Conservation (phyloP, 2,329 filamentous ascomycete genomes). For the Capronia americana region DNA sequence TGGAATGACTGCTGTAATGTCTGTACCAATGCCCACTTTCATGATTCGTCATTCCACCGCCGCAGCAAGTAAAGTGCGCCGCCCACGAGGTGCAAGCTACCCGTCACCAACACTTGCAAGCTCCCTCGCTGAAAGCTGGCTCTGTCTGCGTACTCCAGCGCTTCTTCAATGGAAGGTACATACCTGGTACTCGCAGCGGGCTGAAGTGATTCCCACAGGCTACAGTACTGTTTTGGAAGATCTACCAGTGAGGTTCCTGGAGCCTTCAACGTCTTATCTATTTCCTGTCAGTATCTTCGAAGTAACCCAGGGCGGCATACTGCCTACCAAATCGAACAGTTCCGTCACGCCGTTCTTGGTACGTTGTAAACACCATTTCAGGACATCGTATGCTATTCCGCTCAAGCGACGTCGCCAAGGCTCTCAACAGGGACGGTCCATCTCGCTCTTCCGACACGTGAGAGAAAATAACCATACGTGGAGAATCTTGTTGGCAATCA, state of each 20-base stretch:
- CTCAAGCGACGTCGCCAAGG: background rate
- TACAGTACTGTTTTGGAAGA: background rate
- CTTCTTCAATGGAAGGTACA: background rate
- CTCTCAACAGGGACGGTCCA: background rate
- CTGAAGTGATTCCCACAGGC: background rate
- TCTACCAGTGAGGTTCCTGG: background rate
- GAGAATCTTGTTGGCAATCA: background rate
- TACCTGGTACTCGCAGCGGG: background rate
- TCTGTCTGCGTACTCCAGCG: background rate
- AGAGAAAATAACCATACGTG: background rate
- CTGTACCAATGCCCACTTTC: no score
- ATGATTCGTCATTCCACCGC: background rate
- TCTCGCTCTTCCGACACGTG: background rate
- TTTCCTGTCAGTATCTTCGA: background rate
- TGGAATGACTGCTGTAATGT: no score
- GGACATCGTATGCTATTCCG: background rate
- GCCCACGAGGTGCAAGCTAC: background rate
- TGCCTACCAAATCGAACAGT: background rate
- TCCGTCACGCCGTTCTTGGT: background rate
- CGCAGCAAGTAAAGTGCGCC: background rate
- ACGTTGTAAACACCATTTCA: background rate
- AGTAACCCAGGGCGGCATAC: background rate
- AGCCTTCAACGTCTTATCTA: background rate
- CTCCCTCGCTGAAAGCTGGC: background rate
- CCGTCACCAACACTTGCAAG: background rate